phyloP scores from a whole-genome alignment of 2,329 filamentous ascomycete species.

The Fusarium odoratissimum region DNA sequence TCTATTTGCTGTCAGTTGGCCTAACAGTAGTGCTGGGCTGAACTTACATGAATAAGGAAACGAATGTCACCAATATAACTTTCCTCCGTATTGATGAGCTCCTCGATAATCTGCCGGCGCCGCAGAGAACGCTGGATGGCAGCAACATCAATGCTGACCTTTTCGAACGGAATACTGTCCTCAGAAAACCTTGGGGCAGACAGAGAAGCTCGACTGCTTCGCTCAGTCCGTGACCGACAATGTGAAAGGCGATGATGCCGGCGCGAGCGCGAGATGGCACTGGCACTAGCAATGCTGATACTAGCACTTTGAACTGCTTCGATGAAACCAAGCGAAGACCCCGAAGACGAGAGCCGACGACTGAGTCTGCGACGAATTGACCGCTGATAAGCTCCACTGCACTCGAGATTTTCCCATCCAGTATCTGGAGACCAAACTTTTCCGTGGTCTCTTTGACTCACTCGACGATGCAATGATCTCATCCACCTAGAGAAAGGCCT shows the following conservation, averaged over 20 bases:
- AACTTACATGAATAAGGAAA: slow-evolving; percentile 82
- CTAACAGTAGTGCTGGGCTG: not conserved
- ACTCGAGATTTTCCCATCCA: slow-evolving; percentile 17
- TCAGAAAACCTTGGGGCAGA: slow-evolving; percentile 72
- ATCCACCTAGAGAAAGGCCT: slow-evolving; percentile 79
- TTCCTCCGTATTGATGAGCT: slow-evolving; percentile 87
- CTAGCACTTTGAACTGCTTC: slow-evolving; percentile 85
- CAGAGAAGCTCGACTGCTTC: slow-evolving; percentile 71
- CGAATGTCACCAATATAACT: slow-evolving; percentile 89
- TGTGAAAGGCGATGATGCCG: slow-evolving; percentile 63
- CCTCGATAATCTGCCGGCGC: slow-evolving; percentile 83
- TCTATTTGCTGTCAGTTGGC: slow-evolving; percentile 57
- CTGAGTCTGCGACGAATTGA: slow-evolving; percentile 22
- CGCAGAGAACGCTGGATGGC: slow-evolving; percentile 79
- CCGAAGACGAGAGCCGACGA: slow-evolving; percentile 72
- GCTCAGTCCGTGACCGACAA: slow-evolving; percentile 68
- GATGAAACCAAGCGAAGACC: slow-evolving; percentile 82
- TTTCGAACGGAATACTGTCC: slow-evolving; percentile 71
- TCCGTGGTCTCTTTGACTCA: slow-evolving; percentile 54
- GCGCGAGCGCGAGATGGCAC: slow-evolving; percentile 72
- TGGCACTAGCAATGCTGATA: slow-evolving; percentile 79
- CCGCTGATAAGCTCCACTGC: slow-evolving; percentile 1
- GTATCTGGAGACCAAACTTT: slow-evolving; percentile 1
- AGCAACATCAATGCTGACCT: slow-evolving; percentile 69
- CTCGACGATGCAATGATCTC: slow-evolving; percentile 72